Conservation (phyloP, 257 asterid genomes). For the Solanum appendiculatum region DNA sequence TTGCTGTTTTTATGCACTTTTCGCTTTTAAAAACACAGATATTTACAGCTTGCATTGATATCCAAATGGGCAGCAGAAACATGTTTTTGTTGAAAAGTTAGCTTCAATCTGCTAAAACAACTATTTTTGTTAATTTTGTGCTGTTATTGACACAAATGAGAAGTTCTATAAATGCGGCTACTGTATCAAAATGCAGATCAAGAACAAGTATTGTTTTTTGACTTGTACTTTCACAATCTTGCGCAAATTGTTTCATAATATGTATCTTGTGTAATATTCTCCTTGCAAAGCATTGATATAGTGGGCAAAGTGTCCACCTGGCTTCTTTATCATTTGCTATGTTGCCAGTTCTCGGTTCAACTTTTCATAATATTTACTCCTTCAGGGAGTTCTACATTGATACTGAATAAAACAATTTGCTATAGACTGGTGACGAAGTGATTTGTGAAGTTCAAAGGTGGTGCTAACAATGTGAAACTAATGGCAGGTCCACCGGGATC, state of each 20-base stretch:
- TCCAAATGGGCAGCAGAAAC: neutral
- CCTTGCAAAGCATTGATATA: neutral
- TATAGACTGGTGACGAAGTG: neutral
- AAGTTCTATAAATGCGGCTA: neutral
- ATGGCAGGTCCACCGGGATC: constrained; percentile 91
- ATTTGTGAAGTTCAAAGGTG: neutral
- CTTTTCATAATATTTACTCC: neutral
- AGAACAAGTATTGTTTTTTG: neutral
- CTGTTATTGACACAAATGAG: neutral
- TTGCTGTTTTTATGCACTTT: neutral
- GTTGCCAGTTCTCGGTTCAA: neutral
- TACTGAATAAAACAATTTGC: neutral
- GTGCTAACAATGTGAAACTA: neutral
- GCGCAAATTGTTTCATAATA: neutral
- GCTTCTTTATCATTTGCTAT: neutral
- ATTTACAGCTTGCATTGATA: neutral
- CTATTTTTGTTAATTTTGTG: neutral
- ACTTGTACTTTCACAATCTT: neutral
- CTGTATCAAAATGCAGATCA: neutral
- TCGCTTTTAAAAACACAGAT: neutral
- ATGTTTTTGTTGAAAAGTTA: neutral
- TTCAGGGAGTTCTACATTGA: neutral
- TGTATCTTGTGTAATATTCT: neutral
- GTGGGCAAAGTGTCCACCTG: neutral
- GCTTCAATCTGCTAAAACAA: neutral